Conservation (phyloP, 768 basidiomycete genomes). For the Suillus lakei region DNA sequence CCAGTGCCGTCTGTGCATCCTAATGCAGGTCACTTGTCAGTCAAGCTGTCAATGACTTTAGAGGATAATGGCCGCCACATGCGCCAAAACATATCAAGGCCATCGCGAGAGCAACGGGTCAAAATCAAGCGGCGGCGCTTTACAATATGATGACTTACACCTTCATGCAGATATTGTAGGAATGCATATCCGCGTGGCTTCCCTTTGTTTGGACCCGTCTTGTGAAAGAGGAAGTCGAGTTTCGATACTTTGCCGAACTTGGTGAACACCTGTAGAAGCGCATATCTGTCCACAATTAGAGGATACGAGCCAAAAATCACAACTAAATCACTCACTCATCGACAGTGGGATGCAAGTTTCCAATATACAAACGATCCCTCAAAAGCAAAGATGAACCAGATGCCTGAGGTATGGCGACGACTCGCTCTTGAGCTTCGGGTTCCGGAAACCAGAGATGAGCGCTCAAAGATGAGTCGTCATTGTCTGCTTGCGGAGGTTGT, state of each 20-base stretch:
- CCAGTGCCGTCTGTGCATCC: conserved; percentile 85
- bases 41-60: conserved; percentile 1
- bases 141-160: conserved; percentile 60
- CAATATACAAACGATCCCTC: conserved; percentile 85
- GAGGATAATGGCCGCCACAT: conserved; percentile 1
- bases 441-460: conserved; percentile 38
- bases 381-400: conserved; percentile 40
- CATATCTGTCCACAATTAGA: conserved; percentile 59
- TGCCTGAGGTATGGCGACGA: conserved; percentile 7
- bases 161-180: conserved; percentile 78
- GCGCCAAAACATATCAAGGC: not conserved
- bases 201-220: conserved; percentile 84
- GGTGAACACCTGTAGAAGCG: conserved; percentile 87
- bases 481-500: conserved; percentile 2
- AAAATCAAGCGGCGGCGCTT: conserved; percentile 29
- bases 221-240: conserved; percentile 96
- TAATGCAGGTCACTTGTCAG: conserved; percentile 37
- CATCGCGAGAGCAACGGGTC: conserved; percentile 24
- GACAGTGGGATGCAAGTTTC: conserved; percentile 85
- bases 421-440: conserved; percentile 21
- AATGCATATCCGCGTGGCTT: conserved; percentile 97
- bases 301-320: not conserved
- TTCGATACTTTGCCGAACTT: conserved; percentile 93
- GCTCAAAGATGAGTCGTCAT: conserved; percentile 3
- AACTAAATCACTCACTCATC: conserved; percentile 69